Evolutionary conservation across 2,329 filamentous ascomycete genomes (phyloP).

Genomic region (Alternaria angustiovoidea): DNA sequence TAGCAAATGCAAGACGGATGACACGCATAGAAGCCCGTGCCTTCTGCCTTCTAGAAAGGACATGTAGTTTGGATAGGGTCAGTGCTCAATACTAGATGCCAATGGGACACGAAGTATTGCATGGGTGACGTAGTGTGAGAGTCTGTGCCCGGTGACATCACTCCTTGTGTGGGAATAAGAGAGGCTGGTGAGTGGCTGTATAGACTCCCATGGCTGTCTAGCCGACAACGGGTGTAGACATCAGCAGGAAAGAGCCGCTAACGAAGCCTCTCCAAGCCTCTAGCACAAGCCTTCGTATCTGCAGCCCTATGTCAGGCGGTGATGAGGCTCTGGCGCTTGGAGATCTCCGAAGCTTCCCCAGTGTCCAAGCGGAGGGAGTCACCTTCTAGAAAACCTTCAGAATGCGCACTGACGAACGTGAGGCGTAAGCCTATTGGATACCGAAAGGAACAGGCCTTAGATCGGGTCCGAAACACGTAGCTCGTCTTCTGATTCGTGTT

Average conservation of each 20-base stretch:
- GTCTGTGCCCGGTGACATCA: neutral
- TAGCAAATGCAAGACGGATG: neutral
- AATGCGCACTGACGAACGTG: neutral
- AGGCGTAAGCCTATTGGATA: neutral
- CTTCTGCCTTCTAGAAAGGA: neutral
- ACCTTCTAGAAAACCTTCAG: slow-evolving; percentile 4
- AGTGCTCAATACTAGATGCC: neutral
- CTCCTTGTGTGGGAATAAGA: neutral
- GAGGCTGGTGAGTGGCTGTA: neutral
- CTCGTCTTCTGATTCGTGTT: neutral
- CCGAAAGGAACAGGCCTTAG: neutral
- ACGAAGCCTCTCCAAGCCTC: neutral
- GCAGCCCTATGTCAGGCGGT: neutral
- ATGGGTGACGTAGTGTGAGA: neutral
- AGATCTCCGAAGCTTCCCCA: neutral
- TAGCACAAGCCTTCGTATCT: neutral
- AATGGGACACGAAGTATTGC: neutral
- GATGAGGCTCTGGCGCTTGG: neutral
- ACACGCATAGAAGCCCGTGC: neutral
- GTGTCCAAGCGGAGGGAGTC: neutral
- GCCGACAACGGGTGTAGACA: neutral
- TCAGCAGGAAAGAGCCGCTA: neutral
- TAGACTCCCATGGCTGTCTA: neutral
- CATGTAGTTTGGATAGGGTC: neutral
- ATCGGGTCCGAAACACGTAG: slow-evolving; percentile 1